These are phyloP conservation scores for Entomortierella chlamydospora DNA, from an alignment of 192 early-diverging fungal species.

Conservation along the genomic window DNA sequence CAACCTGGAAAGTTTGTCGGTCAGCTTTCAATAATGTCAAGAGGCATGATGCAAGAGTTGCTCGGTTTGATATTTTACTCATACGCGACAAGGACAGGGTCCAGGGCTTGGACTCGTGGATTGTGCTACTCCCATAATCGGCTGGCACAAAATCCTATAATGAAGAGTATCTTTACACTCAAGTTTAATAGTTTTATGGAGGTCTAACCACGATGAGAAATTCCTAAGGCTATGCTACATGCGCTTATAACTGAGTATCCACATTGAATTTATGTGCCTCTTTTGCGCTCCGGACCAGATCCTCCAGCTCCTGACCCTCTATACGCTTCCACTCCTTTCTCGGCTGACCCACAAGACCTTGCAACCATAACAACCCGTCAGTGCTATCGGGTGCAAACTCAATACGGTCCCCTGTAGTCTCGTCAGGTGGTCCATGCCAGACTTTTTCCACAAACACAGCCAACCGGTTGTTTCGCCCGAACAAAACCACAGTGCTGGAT, in stretches of 20 bases:
- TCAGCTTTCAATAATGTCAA: too few relatives aligned
- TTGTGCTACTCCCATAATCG: too few relatives aligned
- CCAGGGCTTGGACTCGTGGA: too few relatives aligned
- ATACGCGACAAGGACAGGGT: too few relatives aligned
- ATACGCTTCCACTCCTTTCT: conserved; percentile 12
- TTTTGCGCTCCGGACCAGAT: conserved; percentile 9
- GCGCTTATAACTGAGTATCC: not conserved
- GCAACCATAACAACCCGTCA: conserved; percentile 45
- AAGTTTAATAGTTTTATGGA: too few relatives aligned
- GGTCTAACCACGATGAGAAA: too few relatives aligned
- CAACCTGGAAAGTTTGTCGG: too few relatives aligned
- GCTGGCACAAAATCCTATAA: too few relatives aligned
- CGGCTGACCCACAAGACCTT: conserved; percentile 36
- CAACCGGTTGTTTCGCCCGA: conserved; percentile 25
- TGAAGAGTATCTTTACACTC: too few relatives aligned
- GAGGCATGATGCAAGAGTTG: too few relatives aligned
- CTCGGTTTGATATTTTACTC: too few relatives aligned
- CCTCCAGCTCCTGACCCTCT: conserved; percentile 30
- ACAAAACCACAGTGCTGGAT: conserved; percentile 31
- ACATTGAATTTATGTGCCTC: not conserved
- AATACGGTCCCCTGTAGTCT: not conserved
- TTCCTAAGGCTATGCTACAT: too few relatives aligned
- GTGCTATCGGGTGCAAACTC: conserved; percentile 9
- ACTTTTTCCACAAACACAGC: conserved; percentile 46
- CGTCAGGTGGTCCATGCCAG: conserved; percentile 29